Evolutionary conservation across 768 basidiomycete genomes (phyloP).

Genomic region (Leccinum longicurvipes): DNA sequence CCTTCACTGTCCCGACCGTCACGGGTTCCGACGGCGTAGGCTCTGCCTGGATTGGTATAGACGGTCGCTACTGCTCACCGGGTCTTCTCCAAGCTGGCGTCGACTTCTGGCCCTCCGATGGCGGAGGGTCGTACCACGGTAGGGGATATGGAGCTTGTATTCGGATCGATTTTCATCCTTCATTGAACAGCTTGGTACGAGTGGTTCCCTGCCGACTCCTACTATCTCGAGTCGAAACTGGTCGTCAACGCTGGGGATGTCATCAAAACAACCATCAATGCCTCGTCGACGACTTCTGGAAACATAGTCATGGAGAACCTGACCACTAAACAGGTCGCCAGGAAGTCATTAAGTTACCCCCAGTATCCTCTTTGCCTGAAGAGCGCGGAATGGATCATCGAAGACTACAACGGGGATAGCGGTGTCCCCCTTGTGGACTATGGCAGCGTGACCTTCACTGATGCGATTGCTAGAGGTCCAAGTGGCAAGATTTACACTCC

Average conservation of each 20-base stretch:
- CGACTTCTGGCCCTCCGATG: neutral
- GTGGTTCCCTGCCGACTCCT: conserved; percentile 20
- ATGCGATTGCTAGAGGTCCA: conserved; percentile 8
- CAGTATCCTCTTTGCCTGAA: conserved; percentile 12
- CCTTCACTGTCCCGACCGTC: conserved; percentile 3
- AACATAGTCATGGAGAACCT: conserved; percentile 17
- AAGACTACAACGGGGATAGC: conserved; percentile 12
- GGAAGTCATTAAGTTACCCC: conserved; percentile 8
- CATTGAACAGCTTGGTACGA: conserved; percentile 21
- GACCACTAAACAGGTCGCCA: conserved; percentile 10
- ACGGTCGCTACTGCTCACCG: conserved; percentile 4
- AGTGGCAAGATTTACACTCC: conserved; percentile 6
- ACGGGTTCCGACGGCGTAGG: neutral
- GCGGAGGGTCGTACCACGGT: conserved; percentile 4
- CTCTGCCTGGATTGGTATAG: conserved; percentile 17
- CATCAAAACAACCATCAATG: conserved; percentile 16
- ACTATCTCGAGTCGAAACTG: conserved; percentile 6
- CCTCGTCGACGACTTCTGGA: conserved; percentile 20
- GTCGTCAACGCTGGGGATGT: conserved; percentile 13
- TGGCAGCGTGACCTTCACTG: conserved; percentile 16
- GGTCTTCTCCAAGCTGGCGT: conserved; percentile 16
- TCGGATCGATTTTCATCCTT: neutral
- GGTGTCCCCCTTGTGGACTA: conserved; percentile 20
- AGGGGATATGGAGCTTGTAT: neutral
- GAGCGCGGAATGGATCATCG: conserved; percentile 25